A percentile compares a stretch with the other conserved stretches of the same genome.
phyloP scores from a whole-genome alignment of 192 early-diverging fungal genomes.

The Linnemannia zychae region DNA sequence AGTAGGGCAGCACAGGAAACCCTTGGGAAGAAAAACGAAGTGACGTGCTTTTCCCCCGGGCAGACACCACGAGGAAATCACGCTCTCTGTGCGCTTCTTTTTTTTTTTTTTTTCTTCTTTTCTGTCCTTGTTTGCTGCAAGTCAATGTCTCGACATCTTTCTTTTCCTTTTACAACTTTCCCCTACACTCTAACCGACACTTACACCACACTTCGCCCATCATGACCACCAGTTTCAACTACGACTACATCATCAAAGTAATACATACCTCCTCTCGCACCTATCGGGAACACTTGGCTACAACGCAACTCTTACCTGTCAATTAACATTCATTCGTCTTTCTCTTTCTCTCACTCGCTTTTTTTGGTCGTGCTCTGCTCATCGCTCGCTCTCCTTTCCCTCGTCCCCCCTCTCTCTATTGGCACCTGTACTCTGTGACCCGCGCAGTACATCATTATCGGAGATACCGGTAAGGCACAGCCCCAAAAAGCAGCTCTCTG shows the following conservation, averaged over 20 bases:
- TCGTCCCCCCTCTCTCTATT: conserved; percentile 32
- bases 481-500: not conserved
- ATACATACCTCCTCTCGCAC: not conserved
- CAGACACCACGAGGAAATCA: not conserved
- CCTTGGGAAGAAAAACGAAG: not conserved
- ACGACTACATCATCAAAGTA: conserved; percentile 78
- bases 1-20: not conserved
- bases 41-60: conserved; percentile 21
- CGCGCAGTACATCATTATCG: conserved; percentile 85
- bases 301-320: not conserved
- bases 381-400: conserved; percentile 30
- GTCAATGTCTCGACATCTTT: not conserved
- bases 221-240: conserved; percentile 63
- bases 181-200: not conserved
- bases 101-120: not conserved
- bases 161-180: not conserved
- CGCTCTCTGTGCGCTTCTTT: too few species aligned
- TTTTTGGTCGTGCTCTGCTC: not conserved
- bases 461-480: conserved; percentile 75
- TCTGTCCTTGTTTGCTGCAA: not conserved
- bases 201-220: conserved; percentile 9
- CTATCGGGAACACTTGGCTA: not conserved
- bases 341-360: not conserved
- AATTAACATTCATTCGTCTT: not conserved
- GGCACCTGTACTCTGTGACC: conserved; percentile 25